phyloP scores from a whole-genome alignment of 257 asterid species.

The Solanum appendiculatum region DNA sequence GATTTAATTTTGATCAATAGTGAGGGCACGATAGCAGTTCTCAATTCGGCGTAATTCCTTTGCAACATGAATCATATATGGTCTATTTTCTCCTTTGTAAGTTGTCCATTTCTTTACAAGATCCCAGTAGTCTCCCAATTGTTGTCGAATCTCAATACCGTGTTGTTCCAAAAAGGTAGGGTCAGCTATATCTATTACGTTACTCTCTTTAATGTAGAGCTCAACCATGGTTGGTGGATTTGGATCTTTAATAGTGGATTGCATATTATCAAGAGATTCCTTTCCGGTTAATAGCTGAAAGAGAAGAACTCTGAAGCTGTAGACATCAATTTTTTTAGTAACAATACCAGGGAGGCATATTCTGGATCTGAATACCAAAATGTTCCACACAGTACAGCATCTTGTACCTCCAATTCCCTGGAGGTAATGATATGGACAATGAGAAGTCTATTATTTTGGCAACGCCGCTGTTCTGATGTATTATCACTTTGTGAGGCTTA shows the following conservation, averaged over 20 bases:
- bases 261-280: too few species aligned
- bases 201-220: not conserved
- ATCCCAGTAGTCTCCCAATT: not conserved
- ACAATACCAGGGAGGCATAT: not conserved
- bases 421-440: constrained; percentile 3
- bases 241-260: too few species aligned
- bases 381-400: not conserved
- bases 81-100: not conserved
- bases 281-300: not conserved
- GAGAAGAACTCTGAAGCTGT: not conserved
- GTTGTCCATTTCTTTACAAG: not conserved
- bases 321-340: not conserved
- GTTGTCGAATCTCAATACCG: not conserved
- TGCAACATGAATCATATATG: not conserved
- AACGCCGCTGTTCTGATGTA: not conserved
- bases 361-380: not conserved
- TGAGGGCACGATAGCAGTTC: not conserved
- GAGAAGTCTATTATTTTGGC: constrained; percentile 4
- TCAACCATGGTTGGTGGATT: too few species aligned
- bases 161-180: not conserved
- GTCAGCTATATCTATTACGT: not conserved
- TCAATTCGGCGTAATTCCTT: not conserved
- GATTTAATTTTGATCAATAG: not conserved
- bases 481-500: not conserved
- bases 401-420: not conserved